Evolutionary conservation across 306 rosid genomes (phyloP).

Genomic region (Vigna trinervia): DNA sequence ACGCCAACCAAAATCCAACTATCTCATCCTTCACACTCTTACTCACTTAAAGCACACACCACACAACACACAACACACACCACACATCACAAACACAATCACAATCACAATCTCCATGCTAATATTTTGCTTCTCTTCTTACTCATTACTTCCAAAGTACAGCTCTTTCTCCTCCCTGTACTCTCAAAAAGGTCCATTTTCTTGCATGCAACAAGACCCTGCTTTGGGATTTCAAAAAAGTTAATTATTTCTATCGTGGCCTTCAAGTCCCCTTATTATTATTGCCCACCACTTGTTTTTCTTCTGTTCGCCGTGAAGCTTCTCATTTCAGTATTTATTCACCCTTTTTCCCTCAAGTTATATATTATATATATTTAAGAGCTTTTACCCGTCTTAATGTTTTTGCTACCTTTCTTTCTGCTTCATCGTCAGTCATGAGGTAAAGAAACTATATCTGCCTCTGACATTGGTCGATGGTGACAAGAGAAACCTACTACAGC

Average conservation of each 20-base stretch:
- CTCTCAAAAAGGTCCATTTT: constrained; percentile 11
- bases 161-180: constrained; percentile 35
- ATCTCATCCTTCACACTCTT: constrained; percentile 52
- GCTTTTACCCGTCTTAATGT: neutral
- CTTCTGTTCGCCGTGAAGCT: constrained; percentile 35
- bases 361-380: neutral
- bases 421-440: neutral
- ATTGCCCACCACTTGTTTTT: constrained; percentile 15
- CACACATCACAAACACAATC: constrained; percentile 46
- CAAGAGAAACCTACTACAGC: constrained; percentile 47
- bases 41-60: constrained; percentile 40
- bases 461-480: constrained; percentile 57
- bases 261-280: constrained; percentile 11
- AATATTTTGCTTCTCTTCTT: constrained; percentile 27
- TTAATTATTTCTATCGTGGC: neutral
- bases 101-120: neutral
- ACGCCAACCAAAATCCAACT: constrained; percentile 54
- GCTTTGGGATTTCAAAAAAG: constrained; percentile 43
- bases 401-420: neutral
- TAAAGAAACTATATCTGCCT: constrained; percentile 22
- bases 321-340: constrained; percentile 16
- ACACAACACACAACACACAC: constrained; percentile 44
- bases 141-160: constrained; percentile 38
- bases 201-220: constrained; percentile 41
- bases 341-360: constrained; percentile 5